Conservation (phyloP, 169 alveolate genomes). For the Plasmodium gallinaceum region DNA sequence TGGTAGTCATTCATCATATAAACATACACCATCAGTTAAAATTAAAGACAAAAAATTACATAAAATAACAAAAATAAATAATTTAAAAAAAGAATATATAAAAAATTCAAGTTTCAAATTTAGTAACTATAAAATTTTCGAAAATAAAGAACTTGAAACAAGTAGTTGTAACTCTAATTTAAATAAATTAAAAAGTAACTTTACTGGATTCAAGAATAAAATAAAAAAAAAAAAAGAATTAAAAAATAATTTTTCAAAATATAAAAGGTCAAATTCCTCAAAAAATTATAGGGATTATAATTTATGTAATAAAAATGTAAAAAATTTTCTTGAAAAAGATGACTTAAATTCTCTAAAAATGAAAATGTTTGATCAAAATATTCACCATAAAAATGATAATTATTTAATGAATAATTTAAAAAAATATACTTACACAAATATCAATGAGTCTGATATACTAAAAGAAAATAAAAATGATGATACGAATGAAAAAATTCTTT, state of each 20-base stretch:
- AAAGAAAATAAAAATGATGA: not conserved
- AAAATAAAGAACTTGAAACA: not conserved
- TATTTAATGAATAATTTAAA: not conserved
- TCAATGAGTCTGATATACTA: not conserved
- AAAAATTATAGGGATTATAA: not conserved
- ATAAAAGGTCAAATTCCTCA: constrained; percentile 1
- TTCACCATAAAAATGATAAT: not conserved
- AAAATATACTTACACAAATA: not conserved
- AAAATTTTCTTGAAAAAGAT: not conserved
- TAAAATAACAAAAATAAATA: not conserved
- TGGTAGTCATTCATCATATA: constrained; percentile 1
- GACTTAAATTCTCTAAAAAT: not conserved
- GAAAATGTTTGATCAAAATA: not conserved
- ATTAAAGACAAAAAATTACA: not conserved
- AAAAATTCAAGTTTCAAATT: not conserved
- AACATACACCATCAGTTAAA: not conserved
- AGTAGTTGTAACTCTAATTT: not conserved
- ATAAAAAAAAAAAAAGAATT: constrained; percentile 17
- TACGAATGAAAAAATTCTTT: not conserved
- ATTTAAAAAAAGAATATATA: not conserved
- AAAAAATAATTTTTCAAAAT: constrained; percentile 11
- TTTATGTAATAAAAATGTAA: not conserved
- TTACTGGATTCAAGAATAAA: not conserved
- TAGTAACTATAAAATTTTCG: not conserved
- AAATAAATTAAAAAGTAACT: constrained; percentile 1